Evolutionary conservation across 495 filamentous ascomycete species (phyloP).

Genomic region (Penicillium argentinense): DNA sequence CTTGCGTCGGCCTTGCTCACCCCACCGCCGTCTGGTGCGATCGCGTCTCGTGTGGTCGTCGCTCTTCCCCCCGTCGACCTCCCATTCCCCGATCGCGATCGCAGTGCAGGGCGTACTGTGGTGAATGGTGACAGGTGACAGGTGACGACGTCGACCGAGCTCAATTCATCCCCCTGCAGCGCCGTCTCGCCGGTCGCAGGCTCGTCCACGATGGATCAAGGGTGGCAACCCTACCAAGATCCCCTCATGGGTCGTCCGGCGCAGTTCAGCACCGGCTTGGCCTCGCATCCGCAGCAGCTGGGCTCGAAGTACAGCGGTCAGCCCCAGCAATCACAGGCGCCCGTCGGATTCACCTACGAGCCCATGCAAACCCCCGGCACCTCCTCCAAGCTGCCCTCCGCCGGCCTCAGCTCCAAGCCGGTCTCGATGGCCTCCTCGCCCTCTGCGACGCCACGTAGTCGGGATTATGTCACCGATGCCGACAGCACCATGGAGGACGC

Average conservation of each 20-base stretch:
- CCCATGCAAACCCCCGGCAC: conserved; percentile 58
- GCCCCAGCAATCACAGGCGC: conserved; percentile 55
- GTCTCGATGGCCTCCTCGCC: conserved; percentile 64
- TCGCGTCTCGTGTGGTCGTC: conserved; percentile 26
- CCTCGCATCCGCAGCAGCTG: conserved; percentile 41
- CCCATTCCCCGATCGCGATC: no score
- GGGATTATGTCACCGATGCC: conserved; percentile 67
- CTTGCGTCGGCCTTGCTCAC: not conserved
- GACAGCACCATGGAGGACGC: conserved; percentile 94
- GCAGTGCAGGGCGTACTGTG: no score
- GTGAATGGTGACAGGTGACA: no score
- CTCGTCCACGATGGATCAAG: conserved; percentile 44
- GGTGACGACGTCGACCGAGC: no score
- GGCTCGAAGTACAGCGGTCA: conserved; percentile 49
- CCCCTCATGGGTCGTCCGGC: conserved; percentile 42
- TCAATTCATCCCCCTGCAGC: no score
- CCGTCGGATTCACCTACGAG: conserved; percentile 72
- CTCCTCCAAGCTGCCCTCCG: conserved; percentile 44
- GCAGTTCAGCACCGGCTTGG: conserved; percentile 43
- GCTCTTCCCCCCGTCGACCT: no score
- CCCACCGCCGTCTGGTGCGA: not conserved
- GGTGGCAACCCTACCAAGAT: conserved; percentile 55
- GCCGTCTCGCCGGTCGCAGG: not conserved
- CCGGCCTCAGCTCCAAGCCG: conserved; percentile 54
- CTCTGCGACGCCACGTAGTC: conserved; percentile 61